phyloP scores from a whole-genome alignment of 768 basidiomycete species.

The Mycena rebaudengoi region DNA sequence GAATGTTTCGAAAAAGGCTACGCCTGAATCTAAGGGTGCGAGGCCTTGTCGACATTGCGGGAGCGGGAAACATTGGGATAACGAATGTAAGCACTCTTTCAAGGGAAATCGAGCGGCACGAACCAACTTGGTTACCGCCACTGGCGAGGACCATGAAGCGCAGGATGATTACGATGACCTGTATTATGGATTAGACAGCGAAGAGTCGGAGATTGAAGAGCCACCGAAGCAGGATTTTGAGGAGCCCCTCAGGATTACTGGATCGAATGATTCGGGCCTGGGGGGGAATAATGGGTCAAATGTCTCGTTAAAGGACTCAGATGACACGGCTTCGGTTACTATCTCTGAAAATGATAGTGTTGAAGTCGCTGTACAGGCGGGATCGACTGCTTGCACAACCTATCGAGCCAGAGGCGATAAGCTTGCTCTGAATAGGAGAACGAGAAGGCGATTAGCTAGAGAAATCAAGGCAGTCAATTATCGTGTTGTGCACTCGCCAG shows the following conservation, averaged over 20 bases:
- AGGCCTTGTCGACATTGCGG: background rate
- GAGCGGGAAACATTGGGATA: conserved; percentile 42
- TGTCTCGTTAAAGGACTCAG: too few species aligned
- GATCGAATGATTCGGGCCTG: background rate
- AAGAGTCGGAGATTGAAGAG: conserved; percentile 13
- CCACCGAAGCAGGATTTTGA: conserved; percentile 24
- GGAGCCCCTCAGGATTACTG: conserved; percentile 12
- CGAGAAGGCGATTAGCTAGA: background rate
- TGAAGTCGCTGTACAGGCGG: too few species aligned
- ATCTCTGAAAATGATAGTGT: too few species aligned
- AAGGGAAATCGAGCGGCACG: conserved; percentile 31
- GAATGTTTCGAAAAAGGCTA: background rate
- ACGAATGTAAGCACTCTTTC: conserved; percentile 40
- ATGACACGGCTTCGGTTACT: too few species aligned
- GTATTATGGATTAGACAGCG: conserved; percentile 22
- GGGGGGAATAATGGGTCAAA: background rate
- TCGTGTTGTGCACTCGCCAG: background rate
- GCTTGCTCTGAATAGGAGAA: background rate
- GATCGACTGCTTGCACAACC: background rate
- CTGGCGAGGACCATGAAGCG: conserved; percentile 19
- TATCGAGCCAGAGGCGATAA: background rate
- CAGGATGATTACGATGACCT: conserved; percentile 37
- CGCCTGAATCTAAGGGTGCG: background rate
- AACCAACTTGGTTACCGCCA: conserved; percentile 23
- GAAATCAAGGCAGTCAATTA: conserved; percentile 4